Base-by-base conservation (phyloP, 352 stramenopile species). In the Globisporangium polare region DNA sequence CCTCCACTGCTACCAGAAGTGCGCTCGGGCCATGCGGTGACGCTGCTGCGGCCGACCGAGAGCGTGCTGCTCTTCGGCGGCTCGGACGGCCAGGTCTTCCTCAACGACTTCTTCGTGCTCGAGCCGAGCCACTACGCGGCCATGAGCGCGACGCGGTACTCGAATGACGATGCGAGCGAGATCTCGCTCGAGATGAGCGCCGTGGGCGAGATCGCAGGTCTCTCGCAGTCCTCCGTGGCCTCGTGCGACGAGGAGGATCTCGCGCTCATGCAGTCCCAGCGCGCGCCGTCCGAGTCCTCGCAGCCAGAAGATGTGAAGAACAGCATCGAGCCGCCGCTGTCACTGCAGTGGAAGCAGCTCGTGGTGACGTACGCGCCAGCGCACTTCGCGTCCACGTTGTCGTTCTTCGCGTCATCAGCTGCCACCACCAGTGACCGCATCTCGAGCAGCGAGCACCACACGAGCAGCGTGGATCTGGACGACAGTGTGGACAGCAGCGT, bases 1-100 rank as follows among this genome's bases (percentile, higher is more conserved):
- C 13, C 33, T 10, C 24, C 57, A 17, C 29, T 20, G 17, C 12
- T 35, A 27, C 58, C 58, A 15, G 31, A 39, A 22, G 20, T 41
- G 47, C 79, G 82, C 26, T 86, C 79, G 8, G 76, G 76, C 52
- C 82, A 89, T 52, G 79, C 82, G 5, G 77, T 86, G 72, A 77
- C 79, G 53, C 67, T 86, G 29, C 62, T 91, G 29, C 22, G 60
- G 29, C 68, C 76, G 26, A 77, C 69, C 4, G 45, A 62, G 17
- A 89, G 78, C 68, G 58, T 86, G 45, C 65, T 91, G 17, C 46
- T 89, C 22, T 89, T 89, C 57, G 82, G 82, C 20, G 82, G 82
- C 13, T 86, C 76, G 18, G 75, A 88, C 67, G 75, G 78, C 29
- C 66, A 75, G 46, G 66, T 74, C 37, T 86, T 86, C 62, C 82